These are phyloP conservation scores for Apiotrichum sp. DNA, from an alignment of 1,284 basidiomycete genomes.

Conservation along the genomic window DNA sequence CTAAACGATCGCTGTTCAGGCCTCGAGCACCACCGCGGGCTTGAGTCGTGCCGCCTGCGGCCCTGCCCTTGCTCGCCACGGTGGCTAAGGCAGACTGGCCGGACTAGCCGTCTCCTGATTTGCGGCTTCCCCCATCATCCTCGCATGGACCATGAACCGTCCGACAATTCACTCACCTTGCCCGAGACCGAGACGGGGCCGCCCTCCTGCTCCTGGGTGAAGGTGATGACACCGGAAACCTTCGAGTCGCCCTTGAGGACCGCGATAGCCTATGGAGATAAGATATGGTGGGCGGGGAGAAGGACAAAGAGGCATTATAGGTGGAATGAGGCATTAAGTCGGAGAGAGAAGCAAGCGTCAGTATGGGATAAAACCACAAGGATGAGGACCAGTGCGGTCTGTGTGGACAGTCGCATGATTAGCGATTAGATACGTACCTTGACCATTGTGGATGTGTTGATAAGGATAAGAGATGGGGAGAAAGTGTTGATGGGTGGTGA, in stretches of 20 bases:
- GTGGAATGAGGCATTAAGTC: conserved; percentile 1
- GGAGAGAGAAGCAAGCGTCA: background rate
- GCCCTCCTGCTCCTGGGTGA: conserved; percentile 55
- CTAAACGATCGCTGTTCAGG: too few species aligned
- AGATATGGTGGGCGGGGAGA: background rate
- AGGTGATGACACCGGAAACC: conserved; percentile 60
- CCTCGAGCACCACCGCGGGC: too few species aligned
- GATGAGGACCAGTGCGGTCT: background rate
- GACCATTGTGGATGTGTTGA: conserved; percentile 27
- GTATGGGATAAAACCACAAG: background rate
- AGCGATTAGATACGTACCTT: conserved; percentile 24
- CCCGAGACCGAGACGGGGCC: conserved; percentile 60
- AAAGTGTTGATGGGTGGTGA: background rate
- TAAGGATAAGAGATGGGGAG: background rate
- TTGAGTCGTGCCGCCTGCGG: too few species aligned
- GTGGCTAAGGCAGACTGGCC: too few species aligned
- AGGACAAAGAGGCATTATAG: too few species aligned
- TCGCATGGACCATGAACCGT: background rate
- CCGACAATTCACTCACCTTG: conserved; percentile 33
- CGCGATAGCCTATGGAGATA: conserved; percentile 55
- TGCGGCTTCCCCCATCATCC: too few species aligned
- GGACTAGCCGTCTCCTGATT: too few species aligned
- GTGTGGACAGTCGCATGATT: background rate
- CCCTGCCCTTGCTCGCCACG: too few species aligned
- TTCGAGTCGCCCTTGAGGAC: conserved; percentile 58